These are phyloP conservation scores for Naganishia vishniacii DNA, from an alignment of 768 basidiomycete genomes.

Conservation along the genomic window DNA sequence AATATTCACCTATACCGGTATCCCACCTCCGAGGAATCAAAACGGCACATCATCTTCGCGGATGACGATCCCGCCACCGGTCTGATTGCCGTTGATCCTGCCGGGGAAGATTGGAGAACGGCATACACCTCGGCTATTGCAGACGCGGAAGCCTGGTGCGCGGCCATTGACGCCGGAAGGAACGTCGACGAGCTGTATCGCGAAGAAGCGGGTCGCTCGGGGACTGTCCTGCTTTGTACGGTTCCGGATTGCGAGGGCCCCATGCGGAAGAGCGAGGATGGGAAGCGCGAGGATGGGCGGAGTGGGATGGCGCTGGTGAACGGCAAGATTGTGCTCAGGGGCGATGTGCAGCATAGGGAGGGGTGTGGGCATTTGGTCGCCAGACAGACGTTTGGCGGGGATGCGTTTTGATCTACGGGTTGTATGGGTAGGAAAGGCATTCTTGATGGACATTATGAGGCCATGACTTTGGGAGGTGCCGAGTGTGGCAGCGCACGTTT, in stretches of 20 bases:
- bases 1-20: slow-evolving; percentile 44
- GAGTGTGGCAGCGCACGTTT: too few relatives aligned
- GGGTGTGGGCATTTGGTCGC: slow-evolving; percentile 42
- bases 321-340: slow-evolving; percentile 19
- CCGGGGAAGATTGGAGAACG: slow-evolving; percentile 34
- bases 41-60: slow-evolving; percentile 11
- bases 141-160: slow-evolving; percentile 29
- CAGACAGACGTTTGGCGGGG: slow-evolving; percentile 15
- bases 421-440: background rate
- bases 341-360: slow-evolving; percentile 32
- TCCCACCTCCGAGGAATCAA: slow-evolving; percentile 33
- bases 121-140: slow-evolving; percentile 37
- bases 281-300: slow-evolving; percentile 42
- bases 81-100: slow-evolving; percentile 37
- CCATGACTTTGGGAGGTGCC: too few relatives aligned
- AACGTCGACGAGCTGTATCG: slow-evolving; percentile 16
- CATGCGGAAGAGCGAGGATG: slow-evolving; percentile 41
- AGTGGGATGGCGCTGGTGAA: slow-evolving; percentile 39
- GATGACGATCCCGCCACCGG: slow-evolving; percentile 30
- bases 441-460: too few relatives aligned
- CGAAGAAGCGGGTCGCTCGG: background rate
- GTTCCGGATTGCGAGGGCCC: slow-evolving; percentile 47
- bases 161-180: slow-evolving; percentile 1
- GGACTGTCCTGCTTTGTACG: slow-evolving; percentile 40
- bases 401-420: slow-evolving; percentile 5